Evolutionary conservation across 495 filamentous ascomycete genomes (phyloP).

Genomic region (Penicillium paradoxum): DNA sequence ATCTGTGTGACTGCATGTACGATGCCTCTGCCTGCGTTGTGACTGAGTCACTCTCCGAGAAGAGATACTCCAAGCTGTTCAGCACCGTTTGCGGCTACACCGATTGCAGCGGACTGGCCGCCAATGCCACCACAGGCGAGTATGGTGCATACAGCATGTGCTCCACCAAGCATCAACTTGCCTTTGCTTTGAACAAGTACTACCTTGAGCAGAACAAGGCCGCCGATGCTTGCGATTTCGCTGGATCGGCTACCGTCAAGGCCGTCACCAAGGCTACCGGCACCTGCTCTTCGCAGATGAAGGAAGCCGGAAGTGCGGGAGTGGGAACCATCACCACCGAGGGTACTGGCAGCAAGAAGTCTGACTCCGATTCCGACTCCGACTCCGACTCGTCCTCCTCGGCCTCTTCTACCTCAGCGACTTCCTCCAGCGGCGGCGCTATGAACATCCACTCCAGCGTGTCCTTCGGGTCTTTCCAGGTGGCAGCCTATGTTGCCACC

Average conservation of each 20-base stretch:
- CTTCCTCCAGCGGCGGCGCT: slow-evolving; percentile 37
- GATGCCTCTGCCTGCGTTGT: slow-evolving; percentile 66
- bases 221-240: slow-evolving; percentile 69
- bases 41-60: slow-evolving; percentile 37
- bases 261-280: slow-evolving; percentile 45
- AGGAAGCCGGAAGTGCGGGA: slow-evolving; percentile 58
- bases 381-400: too few relatives aligned
- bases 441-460: slow-evolving; percentile 29
- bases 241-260: slow-evolving; percentile 56
- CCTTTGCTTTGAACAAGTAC: slow-evolving; percentile 78
- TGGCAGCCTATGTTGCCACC: slow-evolving; percentile 59
- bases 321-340: slow-evolving; percentile 58
- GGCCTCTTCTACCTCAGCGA: slow-evolving; percentile 25
- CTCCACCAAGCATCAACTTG: slow-evolving; percentile 67
- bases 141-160: slow-evolving; percentile 95
- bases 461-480: slow-evolving; percentile 51
- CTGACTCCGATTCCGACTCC: slow-evolving; percentile 14
- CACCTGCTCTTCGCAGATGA: slow-evolving; percentile 50
- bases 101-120: slow-evolving; percentile 65
- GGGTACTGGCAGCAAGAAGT: slow-evolving; percentile 41
- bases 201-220: slow-evolving; percentile 56
- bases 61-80: slow-evolving; percentile 64
- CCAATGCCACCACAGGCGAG: slow-evolving; percentile 63
- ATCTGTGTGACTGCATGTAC: slow-evolving; percentile 80
- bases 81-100: slow-evolving; percentile 63